Evolutionary conservation across 148 eudicot species (phyloP).

Genomic region (Rhododendron molle): DNA sequence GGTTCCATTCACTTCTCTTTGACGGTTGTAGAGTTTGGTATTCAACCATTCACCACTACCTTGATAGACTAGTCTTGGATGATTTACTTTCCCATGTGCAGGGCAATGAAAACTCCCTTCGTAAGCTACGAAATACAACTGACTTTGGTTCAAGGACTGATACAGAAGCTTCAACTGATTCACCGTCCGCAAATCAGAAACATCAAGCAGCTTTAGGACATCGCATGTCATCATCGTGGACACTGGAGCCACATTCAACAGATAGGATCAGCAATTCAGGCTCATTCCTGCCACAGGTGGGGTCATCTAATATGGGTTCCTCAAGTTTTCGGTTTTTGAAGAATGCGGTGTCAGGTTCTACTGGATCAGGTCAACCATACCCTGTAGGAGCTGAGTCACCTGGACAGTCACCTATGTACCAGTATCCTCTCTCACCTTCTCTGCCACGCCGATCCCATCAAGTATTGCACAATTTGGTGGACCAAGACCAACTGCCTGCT

Average conservation of each 20-base stretch:
- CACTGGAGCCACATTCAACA: constrained; percentile 32
- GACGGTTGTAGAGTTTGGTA: background rate
- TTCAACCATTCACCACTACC: background rate
- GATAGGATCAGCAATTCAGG: constrained; percentile 23
- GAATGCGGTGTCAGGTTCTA: constrained; percentile 28
- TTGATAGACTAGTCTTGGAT: constrained; percentile 6
- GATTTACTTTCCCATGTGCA: constrained; percentile 22
- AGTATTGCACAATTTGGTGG: constrained; percentile 25
- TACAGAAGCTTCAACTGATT: constrained; percentile 47
- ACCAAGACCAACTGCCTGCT: constrained; percentile 36
- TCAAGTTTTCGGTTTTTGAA: constrained; percentile 16
- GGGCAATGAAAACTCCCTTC: constrained; percentile 39
- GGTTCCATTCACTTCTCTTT: background rate
- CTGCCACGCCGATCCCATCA: constrained; percentile 38
- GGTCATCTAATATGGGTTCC: constrained; percentile 27
- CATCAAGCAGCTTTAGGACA: constrained; percentile 38
- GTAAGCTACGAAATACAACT: constrained; percentile 31
- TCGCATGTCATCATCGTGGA: constrained; percentile 39
- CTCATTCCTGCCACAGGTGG: constrained; percentile 33
- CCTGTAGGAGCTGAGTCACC: constrained; percentile 24
- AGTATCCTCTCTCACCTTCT: constrained; percentile 41
- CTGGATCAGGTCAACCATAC: constrained; percentile 39
- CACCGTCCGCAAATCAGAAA: constrained; percentile 38
- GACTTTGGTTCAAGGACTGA: constrained; percentile 43
- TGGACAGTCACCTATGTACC: constrained; percentile 33